A percentile compares a stretch with the other conserved stretches of the same genome.
Conservation (phyloP, 2,329 filamentous ascomycete species). For the Cladosporium cucumerinum region DNA sequence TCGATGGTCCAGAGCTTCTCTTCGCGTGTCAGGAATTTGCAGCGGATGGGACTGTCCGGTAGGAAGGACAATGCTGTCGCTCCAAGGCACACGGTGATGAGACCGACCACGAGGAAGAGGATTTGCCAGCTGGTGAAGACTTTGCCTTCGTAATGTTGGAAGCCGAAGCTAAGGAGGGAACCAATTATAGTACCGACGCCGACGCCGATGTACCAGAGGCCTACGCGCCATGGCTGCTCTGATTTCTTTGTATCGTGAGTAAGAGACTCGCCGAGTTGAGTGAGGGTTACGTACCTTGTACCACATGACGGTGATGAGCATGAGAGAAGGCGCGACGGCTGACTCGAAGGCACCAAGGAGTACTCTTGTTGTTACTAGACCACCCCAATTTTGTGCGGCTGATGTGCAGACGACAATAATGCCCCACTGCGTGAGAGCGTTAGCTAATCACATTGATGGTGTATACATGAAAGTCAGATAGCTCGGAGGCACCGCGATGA, state of each 20-base stretch:
- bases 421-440: conserved; percentile 57
- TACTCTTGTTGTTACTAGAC: conserved; percentile 58
- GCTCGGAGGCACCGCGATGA: conserved; percentile 16
- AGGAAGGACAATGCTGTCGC: conserved; percentile 19
- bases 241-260: conserved; percentile 32
- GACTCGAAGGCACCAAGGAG: conserved; percentile 68
- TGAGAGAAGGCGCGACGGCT: conserved; percentile 63
- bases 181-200: conserved; percentile 68
- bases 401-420: conserved; percentile 58
- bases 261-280: too few species aligned
- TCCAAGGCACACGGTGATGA: conserved; percentile 21
- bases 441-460: neutral
- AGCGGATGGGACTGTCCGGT: conserved; percentile 62
- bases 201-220: conserved; percentile 64
- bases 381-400: conserved; percentile 53
- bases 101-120: conserved; percentile 25
- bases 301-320: conserved; percentile 66
- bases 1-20: conserved; percentile 46
- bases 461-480: too few species aligned
- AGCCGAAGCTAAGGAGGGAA: conserved; percentile 59
- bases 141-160: conserved; percentile 24
- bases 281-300: conserved; percentile 49
- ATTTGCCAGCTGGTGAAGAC: conserved; percentile 24
- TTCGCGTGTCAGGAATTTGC: conserved; percentile 62
- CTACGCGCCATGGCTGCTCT: conserved; percentile 40